Evolutionary conservation across 306 rosid genomes (phyloP).

Genomic region (Cucurbita maxima): DNA sequence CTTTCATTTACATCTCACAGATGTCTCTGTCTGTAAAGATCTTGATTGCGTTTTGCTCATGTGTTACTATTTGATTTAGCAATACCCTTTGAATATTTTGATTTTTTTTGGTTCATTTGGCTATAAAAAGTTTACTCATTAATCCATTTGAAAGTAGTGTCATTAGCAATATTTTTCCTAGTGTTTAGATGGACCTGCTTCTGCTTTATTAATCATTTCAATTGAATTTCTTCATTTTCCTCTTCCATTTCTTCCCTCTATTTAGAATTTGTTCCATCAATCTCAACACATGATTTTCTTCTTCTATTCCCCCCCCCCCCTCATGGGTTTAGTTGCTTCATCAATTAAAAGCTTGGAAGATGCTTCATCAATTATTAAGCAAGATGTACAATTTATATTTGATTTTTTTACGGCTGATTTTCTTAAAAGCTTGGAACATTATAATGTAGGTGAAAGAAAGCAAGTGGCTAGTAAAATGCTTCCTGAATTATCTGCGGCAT

Average conservation of each 20-base stretch:
- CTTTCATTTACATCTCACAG: background rate
- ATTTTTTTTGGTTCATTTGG: background rate
- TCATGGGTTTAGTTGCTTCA: background rate
- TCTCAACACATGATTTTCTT: background rate
- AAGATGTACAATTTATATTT: background rate
- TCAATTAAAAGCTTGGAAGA: too few relatives aligned
- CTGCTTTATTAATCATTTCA: background rate
- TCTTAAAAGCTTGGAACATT: slow-evolving; percentile 1
- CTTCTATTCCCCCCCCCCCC: background rate
- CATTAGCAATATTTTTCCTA: background rate
- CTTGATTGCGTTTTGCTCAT: background rate
- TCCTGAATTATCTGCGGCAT: slow-evolving; percentile 85
- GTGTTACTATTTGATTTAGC: background rate
- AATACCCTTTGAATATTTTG: background rate
- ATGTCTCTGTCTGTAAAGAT: background rate
- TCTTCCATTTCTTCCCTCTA: background rate
- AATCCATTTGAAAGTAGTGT: background rate
- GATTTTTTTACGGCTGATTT: background rate
- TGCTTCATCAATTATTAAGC: background rate
- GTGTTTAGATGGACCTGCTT: background rate
- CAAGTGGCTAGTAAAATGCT: slow-evolving; percentile 98
- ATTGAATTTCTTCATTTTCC: background rate
- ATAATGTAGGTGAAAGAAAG: slow-evolving; percentile 89
- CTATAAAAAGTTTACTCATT: background rate
- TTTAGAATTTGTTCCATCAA: background rate